Evolutionary conservation across 345 rosid species (phyloP), one percentile per base, ranked within the genome.

Genomic region (Turritis glabra): DNA sequence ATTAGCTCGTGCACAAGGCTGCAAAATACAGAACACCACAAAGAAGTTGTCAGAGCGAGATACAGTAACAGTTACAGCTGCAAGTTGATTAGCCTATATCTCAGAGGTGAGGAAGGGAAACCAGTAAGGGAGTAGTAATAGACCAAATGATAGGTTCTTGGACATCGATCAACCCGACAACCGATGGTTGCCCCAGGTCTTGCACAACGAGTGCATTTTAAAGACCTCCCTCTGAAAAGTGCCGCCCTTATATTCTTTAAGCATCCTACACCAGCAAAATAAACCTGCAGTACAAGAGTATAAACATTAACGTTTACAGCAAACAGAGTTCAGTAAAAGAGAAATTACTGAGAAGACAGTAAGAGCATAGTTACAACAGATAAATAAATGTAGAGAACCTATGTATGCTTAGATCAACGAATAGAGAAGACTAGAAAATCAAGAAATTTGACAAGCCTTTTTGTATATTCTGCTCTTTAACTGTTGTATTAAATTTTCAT

Each of bases 101-200:
- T 53, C 47, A 68, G 58, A 46, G n/a, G 56, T 18, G 41, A 41
- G 64, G 53, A 48, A 71, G 65, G 59, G 58, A 43, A 73, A 58
- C 25, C 17, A 19, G 33, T 67, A 21, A 43, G 56, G 64, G 70
- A 66, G 50, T 64, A 67, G 69, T 61, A 69, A 85, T 87, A 50
- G 48, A 94, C 98, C 99, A 92, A 82, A 80, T 95, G 99, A 79
- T 95, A 95, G 74, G 99, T 95, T 88, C 82, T 92, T 30, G 95
- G 97, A 81, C 99, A 95, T 17, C 96, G 85, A 82, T 95, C 99
- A 74, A 95, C 99, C 57, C 99, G 97, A 77, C 99, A 95, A 55
- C 99, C 99, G 67, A 89, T 95, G 64, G 99, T 92, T 76, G 99
- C 99, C 65, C 99, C 99, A 66, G 96, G 93, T 84, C 99, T 89